Evolutionary conservation across 352 stramenopile species (phyloP).

Genomic region (Globisporangium viniferum): DNA sequence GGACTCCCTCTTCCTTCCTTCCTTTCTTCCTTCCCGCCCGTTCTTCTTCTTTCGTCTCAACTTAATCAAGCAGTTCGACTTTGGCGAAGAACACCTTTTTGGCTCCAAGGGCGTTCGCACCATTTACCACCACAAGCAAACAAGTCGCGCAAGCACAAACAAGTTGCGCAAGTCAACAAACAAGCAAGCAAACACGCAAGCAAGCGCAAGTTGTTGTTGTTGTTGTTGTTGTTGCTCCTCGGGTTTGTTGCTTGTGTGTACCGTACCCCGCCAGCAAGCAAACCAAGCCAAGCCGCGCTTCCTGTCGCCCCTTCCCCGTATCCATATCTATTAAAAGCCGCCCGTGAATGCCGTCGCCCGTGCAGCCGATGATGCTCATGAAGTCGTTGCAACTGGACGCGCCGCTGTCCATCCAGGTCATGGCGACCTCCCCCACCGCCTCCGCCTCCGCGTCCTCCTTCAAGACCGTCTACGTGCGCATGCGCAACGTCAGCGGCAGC

Average conservation of each 20-base stretch:
- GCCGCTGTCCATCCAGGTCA: constrained; percentile 49
- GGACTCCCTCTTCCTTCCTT: not conserved
- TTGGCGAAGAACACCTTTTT: constrained; percentile 23
- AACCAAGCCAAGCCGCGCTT: not conserved
- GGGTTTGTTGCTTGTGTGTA: constrained; percentile 7
- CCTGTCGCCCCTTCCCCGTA: not conserved
- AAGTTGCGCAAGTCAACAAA: constrained; percentile 1
- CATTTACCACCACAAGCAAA: constrained; percentile 14
- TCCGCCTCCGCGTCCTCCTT: not conserved
- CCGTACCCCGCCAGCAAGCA: constrained; percentile 1
- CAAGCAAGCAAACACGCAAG: constrained; percentile 1
- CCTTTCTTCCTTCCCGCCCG: not conserved
- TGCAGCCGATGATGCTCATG: constrained; percentile 40
- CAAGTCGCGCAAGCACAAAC: constrained; percentile 1
- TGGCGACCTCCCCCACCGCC: constrained; percentile 21
- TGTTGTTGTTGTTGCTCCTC: not conserved
- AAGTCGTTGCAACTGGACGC: constrained; percentile 24
- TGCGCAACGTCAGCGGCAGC: constrained; percentile 64
- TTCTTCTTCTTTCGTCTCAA: not conserved
- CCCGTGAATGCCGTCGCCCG: constrained; percentile 3
- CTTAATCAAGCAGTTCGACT: constrained; percentile 21
- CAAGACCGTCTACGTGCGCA: constrained; percentile 62
- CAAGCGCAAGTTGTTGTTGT: constrained; percentile 4
- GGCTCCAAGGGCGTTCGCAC: constrained; percentile 9
- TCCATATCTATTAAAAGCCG: constrained; percentile 9